Evolutionary conservation across 2,329 filamentous ascomycete species (phyloP).

Genomic region (Ascochyta lentis): DNA sequence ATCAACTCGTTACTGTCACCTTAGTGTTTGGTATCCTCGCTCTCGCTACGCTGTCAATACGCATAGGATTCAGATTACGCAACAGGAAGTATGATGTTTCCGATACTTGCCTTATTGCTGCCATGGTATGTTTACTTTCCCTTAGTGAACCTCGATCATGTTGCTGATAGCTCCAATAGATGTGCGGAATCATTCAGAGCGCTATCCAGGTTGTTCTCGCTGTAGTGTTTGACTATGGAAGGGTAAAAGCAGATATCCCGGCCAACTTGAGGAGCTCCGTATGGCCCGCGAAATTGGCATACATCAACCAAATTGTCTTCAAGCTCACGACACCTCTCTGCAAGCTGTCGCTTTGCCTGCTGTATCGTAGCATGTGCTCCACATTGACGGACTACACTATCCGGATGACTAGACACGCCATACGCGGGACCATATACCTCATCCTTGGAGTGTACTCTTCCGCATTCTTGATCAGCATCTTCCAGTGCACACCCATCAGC

Average conservation of each 20-base stretch:
- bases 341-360: slow-evolving; percentile 16
- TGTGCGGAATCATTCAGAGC: slow-evolving; percentile 15
- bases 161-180: neutral
- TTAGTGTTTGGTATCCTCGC: slow-evolving; percentile 11
- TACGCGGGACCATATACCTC: slow-evolving; percentile 10
- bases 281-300: slow-evolving; percentile 15
- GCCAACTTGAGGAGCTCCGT: neutral
- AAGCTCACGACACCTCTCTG: slow-evolving; percentile 20
- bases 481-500: slow-evolving; percentile 16
- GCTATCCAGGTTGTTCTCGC: slow-evolving; percentile 18
- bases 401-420: slow-evolving; percentile 13
- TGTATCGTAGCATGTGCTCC: slow-evolving; percentile 17
- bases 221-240: slow-evolving; percentile 15
- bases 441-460: slow-evolving; percentile 17
- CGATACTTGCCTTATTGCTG: slow-evolving; percentile 14
- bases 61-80: slow-evolving; percentile 13
- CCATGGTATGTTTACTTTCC: slow-evolving; percentile 8
- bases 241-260: slow-evolving; percentile 14
- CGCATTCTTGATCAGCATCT: slow-evolving; percentile 17
- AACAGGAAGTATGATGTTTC: slow-evolving; percentile 15
- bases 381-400: slow-evolving; percentile 14
- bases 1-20: slow-evolving; percentile 12
- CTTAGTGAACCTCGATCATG: neutral
- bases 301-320: slow-evolving; percentile 20
- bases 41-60: slow-evolving; percentile 5